phyloP scores from a whole-genome alignment of 805 yeast species.

The Saturnispora sekii region DNA sequence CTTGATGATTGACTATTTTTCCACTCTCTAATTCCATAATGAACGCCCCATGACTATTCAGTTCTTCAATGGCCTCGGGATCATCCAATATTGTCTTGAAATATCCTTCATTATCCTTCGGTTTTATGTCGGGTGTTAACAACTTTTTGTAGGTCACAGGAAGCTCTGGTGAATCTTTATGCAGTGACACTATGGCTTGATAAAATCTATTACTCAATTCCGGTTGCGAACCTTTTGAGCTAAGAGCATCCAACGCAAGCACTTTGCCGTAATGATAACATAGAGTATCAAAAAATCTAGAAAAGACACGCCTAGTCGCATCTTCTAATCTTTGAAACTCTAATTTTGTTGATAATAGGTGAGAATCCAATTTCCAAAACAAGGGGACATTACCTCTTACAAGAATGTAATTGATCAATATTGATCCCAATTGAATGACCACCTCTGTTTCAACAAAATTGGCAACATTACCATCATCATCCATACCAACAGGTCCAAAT shows the following conservation, averaged over 20 bases:
- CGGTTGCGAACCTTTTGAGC: slow-evolving; percentile 34
- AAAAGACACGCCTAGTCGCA: slow-evolving; percentile 43
- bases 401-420: slow-evolving; percentile 33
- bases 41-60: slow-evolving; percentile 38
- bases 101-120: slow-evolving; percentile 24
- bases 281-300: slow-evolving; percentile 39
- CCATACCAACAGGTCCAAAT: slow-evolving; percentile 50
- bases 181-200: slow-evolving; percentile 17
- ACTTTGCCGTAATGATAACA: slow-evolving; percentile 40
- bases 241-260: slow-evolving; percentile 40
- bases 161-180: slow-evolving; percentile 8
- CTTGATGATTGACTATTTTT: slow-evolving; percentile 35
- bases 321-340: slow-evolving; percentile 43
- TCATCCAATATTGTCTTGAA: slow-evolving; percentile 15
- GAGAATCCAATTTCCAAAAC: slow-evolving; percentile 43
- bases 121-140: slow-evolving; percentile 24
- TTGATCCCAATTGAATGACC: slow-evolving; percentile 29
- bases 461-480: slow-evolving; percentile 53
- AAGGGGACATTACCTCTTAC: slow-evolving; percentile 47
- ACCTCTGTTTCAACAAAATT: slow-evolving; percentile 46
- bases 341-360: slow-evolving; percentile 35
- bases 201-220: slow-evolving; percentile 33
- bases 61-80: slow-evolving; percentile 17
- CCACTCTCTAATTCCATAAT: slow-evolving; percentile 31
- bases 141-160: slow-evolving; percentile 26